Conservation (phyloP, 2,329 filamentous ascomycete genomes). For the Pleomassaria siparia region DNA sequence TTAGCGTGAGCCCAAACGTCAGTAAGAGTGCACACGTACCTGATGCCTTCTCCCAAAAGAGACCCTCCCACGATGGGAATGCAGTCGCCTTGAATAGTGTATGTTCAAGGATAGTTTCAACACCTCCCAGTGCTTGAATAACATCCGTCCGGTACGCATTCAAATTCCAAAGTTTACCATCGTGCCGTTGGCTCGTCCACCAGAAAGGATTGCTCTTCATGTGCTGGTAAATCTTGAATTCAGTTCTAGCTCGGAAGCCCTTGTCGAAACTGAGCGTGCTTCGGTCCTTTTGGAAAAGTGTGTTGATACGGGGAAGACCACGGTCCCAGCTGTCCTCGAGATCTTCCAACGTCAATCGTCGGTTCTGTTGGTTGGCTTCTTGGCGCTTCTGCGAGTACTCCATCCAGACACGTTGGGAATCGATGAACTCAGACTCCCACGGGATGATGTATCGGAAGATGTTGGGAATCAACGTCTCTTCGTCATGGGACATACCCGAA, state of each 20-base stretch:
- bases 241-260: slow-evolving; percentile 89
- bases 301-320: slow-evolving; percentile 96
- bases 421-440: slow-evolving; percentile 98
- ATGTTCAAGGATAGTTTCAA: slow-evolving; percentile 96
- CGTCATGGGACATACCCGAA: slow-evolving; percentile 96
- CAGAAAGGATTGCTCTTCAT: slow-evolving; percentile 99
- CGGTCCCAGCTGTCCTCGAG: slow-evolving; percentile 98
- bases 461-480: slow-evolving; percentile 96
- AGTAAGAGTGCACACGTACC: slow-evolving; percentile 25
- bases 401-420: slow-evolving; percentile 98
- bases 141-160: slow-evolving; percentile 96
- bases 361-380: slow-evolving; percentile 96
- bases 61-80: slow-evolving; percentile 94
- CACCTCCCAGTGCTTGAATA: slow-evolving; percentile 92
- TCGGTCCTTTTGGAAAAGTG: slow-evolving; percentile 96
- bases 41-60: slow-evolving; percentile 80
- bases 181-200: slow-evolving; percentile 98
- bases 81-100: slow-evolving; percentile 96
- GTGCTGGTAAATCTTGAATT: slow-evolving; percentile 97
- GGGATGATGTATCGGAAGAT: slow-evolving; percentile 99
- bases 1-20: slow-evolving; percentile 24
- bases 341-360: slow-evolving; percentile 90
- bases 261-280: slow-evolving; percentile 98
- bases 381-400: slow-evolving; percentile 98
- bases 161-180: slow-evolving; percentile 96